Base-by-base conservation (phyloP, 208 protist species). In the Angomonas deanei region DNA sequence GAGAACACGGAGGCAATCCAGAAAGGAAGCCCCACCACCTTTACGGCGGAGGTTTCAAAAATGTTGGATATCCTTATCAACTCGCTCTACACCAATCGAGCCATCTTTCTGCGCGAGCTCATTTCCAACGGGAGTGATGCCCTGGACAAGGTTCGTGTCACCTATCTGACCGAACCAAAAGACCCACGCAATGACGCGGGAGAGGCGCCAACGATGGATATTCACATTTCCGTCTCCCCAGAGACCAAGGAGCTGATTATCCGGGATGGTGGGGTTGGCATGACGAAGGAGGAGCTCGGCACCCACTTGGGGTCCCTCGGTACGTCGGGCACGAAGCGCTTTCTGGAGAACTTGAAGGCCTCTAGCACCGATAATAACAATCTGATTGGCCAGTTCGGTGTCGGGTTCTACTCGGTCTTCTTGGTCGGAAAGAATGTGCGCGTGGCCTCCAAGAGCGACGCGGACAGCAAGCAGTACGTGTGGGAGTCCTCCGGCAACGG, bases 321-420 rank as follows among this genome's bases (percentile, higher is more conserved):
- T 24, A 87, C 96, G 19, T 99, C 98, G 8, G 99, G 99, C 61
- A 99, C 99, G 10, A 99, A 97, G 74, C 72, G 86, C 17, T 99
- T 99, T 61, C 76, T 99, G 30, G 91, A 98, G 68, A 80, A 91
- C 55, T 50, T 72, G 49, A 66, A 85, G 63, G 65, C 28, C 10
- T 72, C 61, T 30, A 49, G 24, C 38, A 64, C 68, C 50, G 61
- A 68, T 36, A 96, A 98, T 74, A 80, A 84, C 50, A 98, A 92
- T 71, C 80, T 99, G 21, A 99, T 99, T 88, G 99, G 99, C 39
- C 99, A 99, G 92, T 99, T 99, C 72, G 99, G 99, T 84, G 99
- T 99, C 27, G 99, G 99, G 72, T 99, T 99, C 81, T 99, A 99
- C 88, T 99, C 99, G 23, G 95, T 98, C 17, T 99, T 99, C 72